A percentile compares a stretch with the other conserved stretches of the same genome.
Evolutionary conservation across 148 eudicot species (phyloP).

Genomic region (Silene conica): DNA sequence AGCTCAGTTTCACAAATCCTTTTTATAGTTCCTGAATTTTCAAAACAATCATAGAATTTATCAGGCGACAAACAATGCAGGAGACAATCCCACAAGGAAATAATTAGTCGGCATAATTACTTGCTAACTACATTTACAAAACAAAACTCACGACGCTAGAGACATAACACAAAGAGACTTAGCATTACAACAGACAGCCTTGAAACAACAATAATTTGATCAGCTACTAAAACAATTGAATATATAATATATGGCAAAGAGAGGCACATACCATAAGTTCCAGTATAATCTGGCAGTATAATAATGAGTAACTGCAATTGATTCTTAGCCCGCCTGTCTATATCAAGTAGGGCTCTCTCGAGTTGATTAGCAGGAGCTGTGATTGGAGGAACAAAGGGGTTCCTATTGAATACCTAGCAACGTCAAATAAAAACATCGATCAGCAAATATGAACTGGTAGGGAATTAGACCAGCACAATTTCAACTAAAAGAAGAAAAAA

Average conservation of each 20-base stretch:
- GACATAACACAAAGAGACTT: neutral
- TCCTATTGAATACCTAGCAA: constrained; percentile 39
- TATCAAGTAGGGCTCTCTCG: constrained; percentile 43
- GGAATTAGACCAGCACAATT: neutral
- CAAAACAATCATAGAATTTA: neutral
- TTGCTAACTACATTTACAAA: no score
- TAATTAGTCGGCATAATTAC: no score
- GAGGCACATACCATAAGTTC: constrained; percentile 53
- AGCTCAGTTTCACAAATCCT: constrained; percentile 78
- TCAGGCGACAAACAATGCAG: neutral
- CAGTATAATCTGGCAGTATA: constrained; percentile 58
- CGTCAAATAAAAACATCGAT: neutral
- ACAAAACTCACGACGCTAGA: no score
- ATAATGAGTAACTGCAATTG: constrained; percentile 66
- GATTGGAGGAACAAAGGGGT: constrained; percentile 36
- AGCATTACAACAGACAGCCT: neutral
- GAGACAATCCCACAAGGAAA: neutral
- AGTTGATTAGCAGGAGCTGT: constrained; percentile 29
- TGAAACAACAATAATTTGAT: neutral
- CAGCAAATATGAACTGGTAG: neutral
- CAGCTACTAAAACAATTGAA: neutral
- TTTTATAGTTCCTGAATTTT: constrained; percentile 57
- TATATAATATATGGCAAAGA: neutral
- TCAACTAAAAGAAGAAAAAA: neutral
- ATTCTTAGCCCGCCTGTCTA: constrained; percentile 23